Percentiles rank a stretch among this genome's conserved stretches.
phyloP scores from a whole-genome alignment of 2,329 filamentous ascomycete species.

The Colletotrichum sojae region DNA sequence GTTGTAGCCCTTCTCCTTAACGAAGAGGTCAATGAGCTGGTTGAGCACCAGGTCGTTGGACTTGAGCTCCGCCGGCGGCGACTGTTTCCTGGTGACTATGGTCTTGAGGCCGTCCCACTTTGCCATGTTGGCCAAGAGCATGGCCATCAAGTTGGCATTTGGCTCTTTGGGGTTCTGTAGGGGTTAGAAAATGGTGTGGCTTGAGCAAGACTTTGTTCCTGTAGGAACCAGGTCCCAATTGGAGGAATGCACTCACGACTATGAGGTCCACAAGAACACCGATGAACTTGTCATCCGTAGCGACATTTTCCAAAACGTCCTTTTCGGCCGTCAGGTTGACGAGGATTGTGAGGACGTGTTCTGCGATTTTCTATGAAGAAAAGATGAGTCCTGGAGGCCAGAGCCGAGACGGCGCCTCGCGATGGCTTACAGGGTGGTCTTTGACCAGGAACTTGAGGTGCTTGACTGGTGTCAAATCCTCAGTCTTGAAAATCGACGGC shows the following conservation, averaged over 20 bases:
- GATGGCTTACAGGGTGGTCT: constrained; percentile 80
- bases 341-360: constrained; percentile 91
- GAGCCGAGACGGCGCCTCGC: neutral
- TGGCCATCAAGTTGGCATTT: constrained; percentile 87
- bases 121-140: constrained; percentile 92
- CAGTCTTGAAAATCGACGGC: constrained; percentile 85
- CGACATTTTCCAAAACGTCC: constrained; percentile 80
- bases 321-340: constrained; percentile 86
- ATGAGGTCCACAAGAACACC: constrained; percentile 80
- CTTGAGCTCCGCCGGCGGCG: constrained; percentile 77
- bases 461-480: constrained; percentile 83
- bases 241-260: constrained; percentile 69
- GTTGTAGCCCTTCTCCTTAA: constrained; percentile 91
- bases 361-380: constrained; percentile 80
- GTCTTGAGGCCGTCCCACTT: constrained; percentile 83
- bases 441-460: constrained; percentile 89
- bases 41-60: constrained; percentile 84
- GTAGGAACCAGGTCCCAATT: neutral
- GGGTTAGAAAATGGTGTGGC: constrained; percentile 4
- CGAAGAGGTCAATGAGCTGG: constrained; percentile 95
- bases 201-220: constrained; percentile 34
- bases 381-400: neutral
- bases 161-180: constrained; percentile 78
- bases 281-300: constrained; percentile 85
- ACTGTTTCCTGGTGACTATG: constrained; percentile 77